phyloP scores from a whole-genome alignment of 345 rosid species.

The Cardamine resedifolia region DNA sequence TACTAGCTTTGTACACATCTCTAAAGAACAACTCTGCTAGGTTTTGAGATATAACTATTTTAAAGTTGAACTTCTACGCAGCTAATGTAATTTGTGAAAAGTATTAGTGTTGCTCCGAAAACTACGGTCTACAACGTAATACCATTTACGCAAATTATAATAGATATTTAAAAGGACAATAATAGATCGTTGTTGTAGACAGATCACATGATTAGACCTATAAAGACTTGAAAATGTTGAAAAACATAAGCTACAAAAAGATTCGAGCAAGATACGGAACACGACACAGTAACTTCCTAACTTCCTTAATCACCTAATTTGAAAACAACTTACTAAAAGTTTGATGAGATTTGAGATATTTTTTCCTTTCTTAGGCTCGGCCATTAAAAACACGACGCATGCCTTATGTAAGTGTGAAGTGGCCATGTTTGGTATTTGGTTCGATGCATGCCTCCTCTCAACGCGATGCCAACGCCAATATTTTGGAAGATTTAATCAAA shows the following conservation, averaged over 20 bases:
- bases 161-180: not conserved
- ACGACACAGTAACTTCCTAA: constrained; percentile 16
- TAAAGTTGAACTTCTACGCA: not conserved
- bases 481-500: not conserved
- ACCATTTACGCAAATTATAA: not conserved
- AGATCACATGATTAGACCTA: not conserved
- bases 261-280: constrained; percentile 3
- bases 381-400: not conserved
- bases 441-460: not conserved
- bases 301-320: constrained; percentile 7
- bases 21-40: not conserved
- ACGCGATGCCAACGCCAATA: not conserved
- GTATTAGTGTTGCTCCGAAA: not conserved
- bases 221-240: not conserved
- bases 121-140: not conserved
- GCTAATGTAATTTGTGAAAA: not conserved
- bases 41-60: not conserved
- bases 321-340: not conserved
- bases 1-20: not conserved
- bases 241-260: not conserved
- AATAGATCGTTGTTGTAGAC: not conserved
- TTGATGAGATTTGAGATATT: not conserved
- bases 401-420: not conserved
- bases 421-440: not conserved
- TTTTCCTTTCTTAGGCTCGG: not conserved